Percentiles rank a stretch among this genome's conserved stretches.
Evolutionary conservation across 1,284 basidiomycete genomes (phyloP).

Genomic region (Cryptococcus hybrid): DNA sequence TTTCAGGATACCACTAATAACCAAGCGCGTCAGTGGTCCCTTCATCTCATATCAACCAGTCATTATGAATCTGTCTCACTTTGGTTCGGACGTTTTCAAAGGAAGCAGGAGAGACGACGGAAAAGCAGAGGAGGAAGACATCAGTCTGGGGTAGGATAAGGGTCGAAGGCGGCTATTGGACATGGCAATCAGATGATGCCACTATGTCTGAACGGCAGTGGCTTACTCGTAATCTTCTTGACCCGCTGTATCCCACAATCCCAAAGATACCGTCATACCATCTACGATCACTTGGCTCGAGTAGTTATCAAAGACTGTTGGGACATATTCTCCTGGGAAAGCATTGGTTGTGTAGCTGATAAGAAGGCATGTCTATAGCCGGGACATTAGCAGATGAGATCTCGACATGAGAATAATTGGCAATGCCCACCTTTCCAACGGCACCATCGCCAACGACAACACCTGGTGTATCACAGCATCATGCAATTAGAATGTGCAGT

Average conservation of each 20-base stretch:
- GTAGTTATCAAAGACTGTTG: slow-evolving; percentile 63
- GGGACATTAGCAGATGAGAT: not conserved
- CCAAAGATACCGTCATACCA: slow-evolving; percentile 95
- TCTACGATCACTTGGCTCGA: slow-evolving; percentile 86
- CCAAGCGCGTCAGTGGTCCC: not conserved
- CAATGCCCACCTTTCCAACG: slow-evolving; percentile 82
- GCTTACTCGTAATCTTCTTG: slow-evolving; percentile 74
- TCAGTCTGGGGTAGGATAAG: slow-evolving; percentile 98
- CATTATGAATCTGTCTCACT: slow-evolving; percentile 51
- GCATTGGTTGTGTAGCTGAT: slow-evolving; percentile 96
- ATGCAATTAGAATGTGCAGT: not conserved
- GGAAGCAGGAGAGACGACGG: slow-evolving; percentile 91
- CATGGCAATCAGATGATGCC: not conserved
- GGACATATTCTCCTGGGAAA: slow-evolving; percentile 89
- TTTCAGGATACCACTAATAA: slow-evolving; percentile 52
- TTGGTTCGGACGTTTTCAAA: slow-evolving; percentile 99
- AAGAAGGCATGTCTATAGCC: slow-evolving; percentile 80
- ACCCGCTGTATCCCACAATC: slow-evolving; percentile 98
- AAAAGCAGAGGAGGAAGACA: slow-evolving; percentile 99
- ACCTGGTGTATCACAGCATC: slow-evolving; percentile 23
- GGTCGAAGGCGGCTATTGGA: slow-evolving; percentile 84
- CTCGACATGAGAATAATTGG: not conserved
- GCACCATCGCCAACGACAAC: slow-evolving; percentile 99
- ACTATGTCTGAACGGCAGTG: not conserved
- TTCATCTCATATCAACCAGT: too few species aligned